Percentiles rank a stretch among this genome's conserved stretches.
Conservation (phyloP, 169 alveolate genomes). For the Cryptosporidium parvum region DNA sequence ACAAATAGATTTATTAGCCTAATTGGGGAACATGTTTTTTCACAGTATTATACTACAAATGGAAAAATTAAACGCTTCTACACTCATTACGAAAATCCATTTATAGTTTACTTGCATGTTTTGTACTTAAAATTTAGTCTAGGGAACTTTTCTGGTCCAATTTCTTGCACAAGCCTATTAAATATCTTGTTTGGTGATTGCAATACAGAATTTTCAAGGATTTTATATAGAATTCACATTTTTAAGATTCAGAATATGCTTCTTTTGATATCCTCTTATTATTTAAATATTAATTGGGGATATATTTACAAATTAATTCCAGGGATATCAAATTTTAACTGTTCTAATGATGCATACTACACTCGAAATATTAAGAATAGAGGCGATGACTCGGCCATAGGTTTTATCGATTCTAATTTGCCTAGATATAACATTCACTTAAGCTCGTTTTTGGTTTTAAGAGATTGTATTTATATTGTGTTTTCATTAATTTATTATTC, state of each 20-base stretch:
- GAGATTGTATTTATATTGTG: constrained; percentile 54
- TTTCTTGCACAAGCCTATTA: constrained; percentile 9
- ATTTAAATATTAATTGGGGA: constrained; percentile 41
- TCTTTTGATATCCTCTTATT: constrained; percentile 42
- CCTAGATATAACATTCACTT: constrained; percentile 50
- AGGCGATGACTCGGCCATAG: not conserved
- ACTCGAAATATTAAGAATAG: not conserved
- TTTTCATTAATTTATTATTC: constrained; percentile 23
- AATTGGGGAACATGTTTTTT: not conserved
- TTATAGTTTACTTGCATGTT: constrained; percentile 26
- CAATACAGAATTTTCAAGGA: constrained; percentile 20
- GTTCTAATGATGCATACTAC: not conserved
- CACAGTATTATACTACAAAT: not conserved
- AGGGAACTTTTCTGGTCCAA: constrained; percentile 16
- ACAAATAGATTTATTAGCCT: not conserved
- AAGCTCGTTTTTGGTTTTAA: constrained; percentile 53
- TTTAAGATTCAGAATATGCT: constrained; percentile 51
- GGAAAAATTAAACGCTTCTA: constrained; percentile 21
- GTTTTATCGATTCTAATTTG: not conserved
- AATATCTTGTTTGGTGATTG: constrained; percentile 32
- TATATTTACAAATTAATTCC: constrained; percentile 38
- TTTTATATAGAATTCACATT: constrained; percentile 3
- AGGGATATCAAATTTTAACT: constrained; percentile 27
- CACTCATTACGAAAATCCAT: constrained; percentile 32
- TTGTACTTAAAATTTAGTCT: constrained; percentile 6